These are phyloP conservation scores for Prunus persica DNA, from an alignment of 306 rosid genomes.

Conservation along the genomic window DNA sequence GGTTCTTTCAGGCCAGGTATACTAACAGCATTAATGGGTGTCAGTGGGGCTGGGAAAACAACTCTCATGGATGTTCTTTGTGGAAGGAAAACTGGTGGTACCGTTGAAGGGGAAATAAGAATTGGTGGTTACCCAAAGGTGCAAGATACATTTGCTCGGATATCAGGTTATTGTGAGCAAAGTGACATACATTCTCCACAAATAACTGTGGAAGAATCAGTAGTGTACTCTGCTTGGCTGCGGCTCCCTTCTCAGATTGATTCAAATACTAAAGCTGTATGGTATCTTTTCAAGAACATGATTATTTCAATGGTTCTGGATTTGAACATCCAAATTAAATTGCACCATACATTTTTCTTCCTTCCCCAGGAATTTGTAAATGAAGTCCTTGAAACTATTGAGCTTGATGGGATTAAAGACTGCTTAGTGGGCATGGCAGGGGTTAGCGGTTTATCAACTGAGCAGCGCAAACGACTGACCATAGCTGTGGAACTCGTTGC, in stretches of 20 bases:
- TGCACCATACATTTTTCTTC: background rate
- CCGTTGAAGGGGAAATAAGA: constrained; percentile 69
- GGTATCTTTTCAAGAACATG: background rate
- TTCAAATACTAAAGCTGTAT: constrained; percentile 62
- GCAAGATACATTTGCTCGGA: constrained; percentile 71
- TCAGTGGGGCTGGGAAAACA: constrained; percentile 88
- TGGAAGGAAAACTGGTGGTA: constrained; percentile 80
- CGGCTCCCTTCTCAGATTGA: constrained; percentile 58
- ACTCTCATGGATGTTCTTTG: constrained; percentile 85
- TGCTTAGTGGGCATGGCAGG: constrained; percentile 64
- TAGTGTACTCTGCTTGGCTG: constrained; percentile 70
- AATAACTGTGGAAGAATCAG: constrained; percentile 75
- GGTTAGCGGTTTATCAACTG: constrained; percentile 71
- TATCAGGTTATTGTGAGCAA: constrained; percentile 84
- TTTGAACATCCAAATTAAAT: background rate
- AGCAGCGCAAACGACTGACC: constrained; percentile 76
- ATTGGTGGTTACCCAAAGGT: constrained; percentile 69
- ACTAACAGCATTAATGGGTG: constrained; percentile 83
- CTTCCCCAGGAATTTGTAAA: constrained; percentile 60
- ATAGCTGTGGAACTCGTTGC: constrained; percentile 85
- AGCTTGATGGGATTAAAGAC: constrained; percentile 65
- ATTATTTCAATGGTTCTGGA: background rate
- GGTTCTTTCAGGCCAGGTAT: constrained; percentile 79
- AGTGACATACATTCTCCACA: constrained; percentile 74
- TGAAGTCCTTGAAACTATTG: constrained; percentile 74